phyloP scores from a whole-genome alignment of 345 rosid species.

The Ceriops zippeliana region DNA sequence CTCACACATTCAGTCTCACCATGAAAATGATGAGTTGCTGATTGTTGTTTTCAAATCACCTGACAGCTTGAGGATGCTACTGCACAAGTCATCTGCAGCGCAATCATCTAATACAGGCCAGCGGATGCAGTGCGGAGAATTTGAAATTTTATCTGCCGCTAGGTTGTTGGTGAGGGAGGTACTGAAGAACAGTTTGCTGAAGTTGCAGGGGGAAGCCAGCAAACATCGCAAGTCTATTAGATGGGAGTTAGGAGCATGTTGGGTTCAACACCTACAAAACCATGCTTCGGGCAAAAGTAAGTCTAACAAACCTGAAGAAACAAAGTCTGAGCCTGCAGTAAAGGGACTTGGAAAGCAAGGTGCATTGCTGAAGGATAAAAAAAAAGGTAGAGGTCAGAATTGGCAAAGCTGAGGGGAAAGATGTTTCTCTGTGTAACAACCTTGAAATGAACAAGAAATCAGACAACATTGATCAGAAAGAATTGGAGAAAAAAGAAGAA shows the following conservation, averaged over 20 bases:
- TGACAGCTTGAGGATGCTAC: constrained; percentile 30
- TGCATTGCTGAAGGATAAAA: constrained; percentile 80
- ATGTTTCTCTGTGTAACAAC: constrained; percentile 34
- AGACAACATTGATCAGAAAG: constrained; percentile 50
- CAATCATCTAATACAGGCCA: constrained; percentile 36
- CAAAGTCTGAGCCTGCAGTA: constrained; percentile 73
- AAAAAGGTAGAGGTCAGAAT: constrained; percentile 64
- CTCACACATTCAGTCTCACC: no score
- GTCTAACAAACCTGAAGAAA: constrained; percentile 62
- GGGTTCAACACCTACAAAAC: constrained; percentile 38
- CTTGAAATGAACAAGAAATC: constrained; percentile 46
- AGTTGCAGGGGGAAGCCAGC: constrained; percentile 29
- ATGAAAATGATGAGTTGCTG: constrained; percentile 9
- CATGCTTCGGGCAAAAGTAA: constrained; percentile 64
- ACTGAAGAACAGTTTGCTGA: constrained; percentile 43
- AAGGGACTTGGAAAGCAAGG: constrained; percentile 99
- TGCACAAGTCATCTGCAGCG: constrained; percentile 25
- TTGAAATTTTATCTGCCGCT: constrained; percentile 49
- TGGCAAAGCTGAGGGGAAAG: constrained; percentile 61
- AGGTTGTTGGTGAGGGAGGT: constrained; percentile 67
- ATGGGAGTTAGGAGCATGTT: constrained; percentile 40
- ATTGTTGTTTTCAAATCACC: constrained; percentile 3
- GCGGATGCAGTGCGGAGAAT: constrained; percentile 55
- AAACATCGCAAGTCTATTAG: constrained; percentile 19
- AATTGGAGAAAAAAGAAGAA: constrained; percentile 52